phyloP scores from a whole-genome alignment of 371 early-diverging fungal genomes.

The Lichtheimia ornata region DNA sequence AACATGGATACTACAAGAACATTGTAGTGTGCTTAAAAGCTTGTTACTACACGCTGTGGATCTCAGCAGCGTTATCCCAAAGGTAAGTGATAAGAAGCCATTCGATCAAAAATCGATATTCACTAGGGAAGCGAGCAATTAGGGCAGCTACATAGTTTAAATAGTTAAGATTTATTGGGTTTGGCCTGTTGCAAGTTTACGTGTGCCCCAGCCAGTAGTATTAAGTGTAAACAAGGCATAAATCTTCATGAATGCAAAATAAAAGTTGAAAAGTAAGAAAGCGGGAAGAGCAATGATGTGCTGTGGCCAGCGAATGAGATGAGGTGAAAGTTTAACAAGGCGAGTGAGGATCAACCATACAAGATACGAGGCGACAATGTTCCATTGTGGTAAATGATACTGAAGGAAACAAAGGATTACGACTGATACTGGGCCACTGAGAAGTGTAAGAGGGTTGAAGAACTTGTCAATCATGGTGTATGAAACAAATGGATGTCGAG shows the following conservation, averaged over 20 bases:
- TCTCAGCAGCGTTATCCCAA: too few relatives aligned
- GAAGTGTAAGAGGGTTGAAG: conserved; percentile 71
- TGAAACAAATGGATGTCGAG: conserved; percentile 70
- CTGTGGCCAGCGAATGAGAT: conserved; percentile 65
- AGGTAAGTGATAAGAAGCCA: too few relatives aligned
- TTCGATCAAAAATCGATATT: too few relatives aligned
- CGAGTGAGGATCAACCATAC: conserved; percentile 70
- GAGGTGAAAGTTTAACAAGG: conserved; percentile 72
- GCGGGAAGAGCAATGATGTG: conserved; percentile 68
- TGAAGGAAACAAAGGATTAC: conserved; percentile 33
- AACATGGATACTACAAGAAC: too few relatives aligned
- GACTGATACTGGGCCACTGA: conserved; percentile 72
- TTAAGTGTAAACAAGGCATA: conserved; percentile 74
- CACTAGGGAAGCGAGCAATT: too few relatives aligned
- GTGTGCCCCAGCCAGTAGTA: conserved; percentile 76
- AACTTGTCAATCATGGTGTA: conserved; percentile 80
- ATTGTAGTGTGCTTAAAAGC: too few relatives aligned
- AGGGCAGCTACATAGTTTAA: too few relatives aligned
- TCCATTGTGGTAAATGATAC: conserved; percentile 53
- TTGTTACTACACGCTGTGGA: too few relatives aligned
- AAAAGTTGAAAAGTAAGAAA: conserved; percentile 71
- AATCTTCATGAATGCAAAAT: conserved; percentile 73
- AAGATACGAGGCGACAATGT: conserved; percentile 62
- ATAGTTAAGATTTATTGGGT: not conserved
- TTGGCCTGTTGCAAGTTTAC: conserved; percentile 21